Base-by-base conservation (phyloP, 78 protist species). In the Pigoraptor vietnamica region DNA sequence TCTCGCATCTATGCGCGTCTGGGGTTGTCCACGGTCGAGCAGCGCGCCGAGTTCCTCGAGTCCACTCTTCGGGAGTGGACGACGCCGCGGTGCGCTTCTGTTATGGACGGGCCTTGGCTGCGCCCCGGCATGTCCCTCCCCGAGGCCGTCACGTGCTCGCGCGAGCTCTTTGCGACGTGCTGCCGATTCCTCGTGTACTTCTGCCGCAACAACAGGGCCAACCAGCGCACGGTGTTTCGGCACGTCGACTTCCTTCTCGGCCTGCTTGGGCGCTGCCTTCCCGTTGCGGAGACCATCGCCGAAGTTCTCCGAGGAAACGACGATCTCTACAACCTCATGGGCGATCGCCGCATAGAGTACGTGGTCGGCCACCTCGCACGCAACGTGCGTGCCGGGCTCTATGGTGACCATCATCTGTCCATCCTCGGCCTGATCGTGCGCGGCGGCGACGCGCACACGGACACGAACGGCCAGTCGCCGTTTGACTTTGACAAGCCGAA, bases 201-300 rank as follows among this genome's bases (percentile, higher is more conserved):
- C 33, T 83, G 88, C 38, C 35, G 88, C 23, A 6, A 35, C n/a
- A 83, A 83, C 19, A 19, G 34, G n/a, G 88, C 9, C 23, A 83
- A 83, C 88, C 88, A 83, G 38, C 88, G 88, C 88, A 37, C 88
- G 23, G 39, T 83, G 39, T 83, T 83, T 34, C 35, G 88, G 34
- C 38, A 83, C 38, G 9, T 83, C 35, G 88, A 35, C 88, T 83
- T 83, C 19, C 38, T 83, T 14, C 24, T 35, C 39, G 23, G 38
- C 23, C 88, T 24, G 19, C 23, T 34, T 1, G 38, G 38, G 34
- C 1, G 23, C 24, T 6, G 88, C 38, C 9, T 83, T 9, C 35
- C 35, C 35, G 88, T 83, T 35, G 6, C 25, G 35, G 35, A 32
- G 39, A 24, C 38, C 23, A 10, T 34, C 38, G 25, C 25, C 19